A percentile compares a stretch with the other conserved stretches of the same genome.
phyloP scores from a whole-genome alignment of 192 early-diverging fungal genomes.

The Podila epigama region DNA sequence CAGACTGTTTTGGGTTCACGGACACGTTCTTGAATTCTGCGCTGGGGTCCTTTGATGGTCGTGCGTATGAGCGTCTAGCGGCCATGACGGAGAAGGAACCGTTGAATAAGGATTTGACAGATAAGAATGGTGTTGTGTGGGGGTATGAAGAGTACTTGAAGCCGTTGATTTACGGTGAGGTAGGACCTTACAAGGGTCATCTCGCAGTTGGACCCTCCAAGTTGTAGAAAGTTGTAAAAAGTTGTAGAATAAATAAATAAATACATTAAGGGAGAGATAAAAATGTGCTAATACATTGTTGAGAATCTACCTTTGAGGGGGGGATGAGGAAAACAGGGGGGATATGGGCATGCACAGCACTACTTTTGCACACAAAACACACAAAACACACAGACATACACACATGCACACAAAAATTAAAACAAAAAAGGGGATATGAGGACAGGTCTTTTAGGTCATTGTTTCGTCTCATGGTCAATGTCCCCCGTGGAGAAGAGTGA shows the following conservation, averaged over 20 bases:
- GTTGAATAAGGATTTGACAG: constrained; percentile 41
- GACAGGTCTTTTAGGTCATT: too few species aligned
- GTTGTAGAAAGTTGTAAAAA: constrained; percentile 1
- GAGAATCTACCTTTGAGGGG: not conserved
- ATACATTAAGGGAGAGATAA: not conserved
- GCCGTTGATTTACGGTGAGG: constrained; percentile 37
- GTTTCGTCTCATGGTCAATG: too few species aligned
- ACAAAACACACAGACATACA: too few species aligned
- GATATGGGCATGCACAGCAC: too few species aligned
- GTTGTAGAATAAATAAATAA: not conserved
- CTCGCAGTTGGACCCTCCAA: not conserved
- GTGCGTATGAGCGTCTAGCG: constrained; percentile 70
- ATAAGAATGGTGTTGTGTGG: constrained; percentile 49
- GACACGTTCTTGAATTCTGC: constrained; percentile 82
- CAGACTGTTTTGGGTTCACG: constrained; percentile 80
- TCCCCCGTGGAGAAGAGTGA: too few species aligned
- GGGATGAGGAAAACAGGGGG: too few species aligned
- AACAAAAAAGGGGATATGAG: too few species aligned
- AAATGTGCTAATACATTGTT: not conserved
- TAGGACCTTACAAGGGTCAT: constrained; percentile 13
- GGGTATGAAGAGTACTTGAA: constrained; percentile 56
- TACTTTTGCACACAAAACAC: too few species aligned
- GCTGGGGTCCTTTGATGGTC: constrained; percentile 76
- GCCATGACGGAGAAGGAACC: constrained; percentile 48
- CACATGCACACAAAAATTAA: too few species aligned